These are phyloP conservation scores for Tephrocybe sp. DNA, from an alignment of 768 basidiomycete species.

Conservation along the genomic window DNA sequence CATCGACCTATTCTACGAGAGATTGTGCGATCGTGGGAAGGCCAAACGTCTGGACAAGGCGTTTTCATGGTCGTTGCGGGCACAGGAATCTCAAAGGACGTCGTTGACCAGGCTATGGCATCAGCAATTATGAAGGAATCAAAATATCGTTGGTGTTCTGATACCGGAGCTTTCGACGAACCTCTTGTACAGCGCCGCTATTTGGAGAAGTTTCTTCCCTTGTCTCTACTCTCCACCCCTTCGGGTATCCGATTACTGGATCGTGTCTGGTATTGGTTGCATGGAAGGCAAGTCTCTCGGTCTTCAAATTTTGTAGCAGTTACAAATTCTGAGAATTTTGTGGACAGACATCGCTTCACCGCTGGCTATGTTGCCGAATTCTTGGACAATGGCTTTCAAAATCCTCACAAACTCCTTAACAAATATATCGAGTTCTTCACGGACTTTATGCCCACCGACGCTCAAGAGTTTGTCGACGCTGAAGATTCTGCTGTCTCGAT, in stretches of 20 bases:
- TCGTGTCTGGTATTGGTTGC: slow-evolving; percentile 42
- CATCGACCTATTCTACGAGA: slow-evolving; percentile 40
- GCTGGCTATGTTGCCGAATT: slow-evolving; percentile 41
- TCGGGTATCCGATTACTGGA: slow-evolving; percentile 32
- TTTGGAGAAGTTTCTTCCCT: slow-evolving; percentile 35
- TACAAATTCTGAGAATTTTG: neutral
- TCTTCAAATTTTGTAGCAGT: neutral
- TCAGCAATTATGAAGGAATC: slow-evolving; percentile 47
- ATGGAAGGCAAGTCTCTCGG: slow-evolving; percentile 31
- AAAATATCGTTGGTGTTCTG: slow-evolving; percentile 41
- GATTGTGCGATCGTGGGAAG: slow-evolving; percentile 39
- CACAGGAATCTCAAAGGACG: slow-evolving; percentile 43
- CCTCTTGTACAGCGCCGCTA: slow-evolving; percentile 31
- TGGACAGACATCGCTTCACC: slow-evolving; percentile 41
- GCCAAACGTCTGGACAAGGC: slow-evolving; percentile 33
- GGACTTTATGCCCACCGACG: slow-evolving; percentile 37
- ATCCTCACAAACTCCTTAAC: slow-evolving; percentile 38
- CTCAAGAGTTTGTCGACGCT: slow-evolving; percentile 22
- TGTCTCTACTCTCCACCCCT: slow-evolving; percentile 22
- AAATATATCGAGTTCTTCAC: slow-evolving; percentile 40
- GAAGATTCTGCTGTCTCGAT: slow-evolving; percentile 28
- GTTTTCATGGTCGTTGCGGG: slow-evolving; percentile 44
- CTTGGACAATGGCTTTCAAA: slow-evolving; percentile 32
- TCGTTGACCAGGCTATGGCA: slow-evolving; percentile 42
- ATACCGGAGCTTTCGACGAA: slow-evolving; percentile 40